These are phyloP conservation scores for Taxillus chinensis DNA, from an alignment of 164 flowering plant species.

Conservation along the genomic window DNA sequence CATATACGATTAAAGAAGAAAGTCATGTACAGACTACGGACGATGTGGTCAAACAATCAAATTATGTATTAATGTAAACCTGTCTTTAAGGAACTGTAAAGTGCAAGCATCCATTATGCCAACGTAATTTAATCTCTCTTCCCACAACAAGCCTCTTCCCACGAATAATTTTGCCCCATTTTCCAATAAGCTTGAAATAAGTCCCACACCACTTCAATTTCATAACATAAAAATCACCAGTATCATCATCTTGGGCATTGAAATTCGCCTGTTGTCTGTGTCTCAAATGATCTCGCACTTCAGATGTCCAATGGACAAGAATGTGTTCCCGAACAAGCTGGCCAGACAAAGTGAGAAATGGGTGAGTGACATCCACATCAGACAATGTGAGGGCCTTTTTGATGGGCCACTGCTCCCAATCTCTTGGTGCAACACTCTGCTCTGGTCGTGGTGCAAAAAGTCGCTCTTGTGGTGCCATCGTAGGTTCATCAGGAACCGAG, in stretches of 20 bases:
- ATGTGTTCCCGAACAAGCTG: constrained; percentile 3
- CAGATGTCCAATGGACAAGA: constrained; percentile 1
- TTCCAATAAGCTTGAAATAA: constrained; percentile 1
- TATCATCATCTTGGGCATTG: constrained; percentile 3
- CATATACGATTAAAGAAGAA: not conserved
- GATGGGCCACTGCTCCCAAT: not conserved
- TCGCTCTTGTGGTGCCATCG: not conserved
- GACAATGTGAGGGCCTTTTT: constrained; percentile 1
- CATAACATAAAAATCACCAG: constrained; percentile 2
- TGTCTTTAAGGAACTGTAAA: not conserved
- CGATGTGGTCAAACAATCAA: not conserved
- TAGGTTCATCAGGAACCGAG: not conserved
- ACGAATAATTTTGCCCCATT: constrained; percentile 5
- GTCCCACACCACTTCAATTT: constrained; percentile 3
- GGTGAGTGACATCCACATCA: constrained; percentile 3
- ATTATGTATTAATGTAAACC: not conserved
- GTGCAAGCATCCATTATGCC: constrained; percentile 3
- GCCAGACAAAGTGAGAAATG: constrained; percentile 5
- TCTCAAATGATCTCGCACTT: not conserved
- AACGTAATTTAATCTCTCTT: constrained; percentile 3
- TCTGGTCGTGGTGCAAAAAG: not conserved
- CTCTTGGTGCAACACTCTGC: not conserved
- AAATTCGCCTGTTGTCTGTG: not conserved
- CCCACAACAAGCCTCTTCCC: constrained; percentile 1
- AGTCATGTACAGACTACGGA: not conserved